phyloP scores from a whole-genome alignment of 2,329 filamentous ascomycete species.

The Colletotrichum cereale region DNA sequence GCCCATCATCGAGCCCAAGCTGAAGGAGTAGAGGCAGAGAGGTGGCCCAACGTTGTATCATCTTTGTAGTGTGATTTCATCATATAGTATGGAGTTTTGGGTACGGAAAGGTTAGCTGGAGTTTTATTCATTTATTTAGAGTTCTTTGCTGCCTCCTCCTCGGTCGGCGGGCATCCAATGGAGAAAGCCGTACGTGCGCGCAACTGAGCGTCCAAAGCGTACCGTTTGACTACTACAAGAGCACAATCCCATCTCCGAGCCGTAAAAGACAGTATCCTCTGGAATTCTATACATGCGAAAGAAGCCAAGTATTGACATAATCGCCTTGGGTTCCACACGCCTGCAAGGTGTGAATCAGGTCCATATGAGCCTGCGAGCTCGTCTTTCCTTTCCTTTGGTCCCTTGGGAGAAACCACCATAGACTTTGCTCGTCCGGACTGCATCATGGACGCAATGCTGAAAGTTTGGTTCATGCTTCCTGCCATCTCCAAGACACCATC shows the following conservation, averaged over 20 bases:
- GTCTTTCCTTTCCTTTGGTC: background rate
- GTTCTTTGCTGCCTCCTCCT: background rate
- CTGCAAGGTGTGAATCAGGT: background rate
- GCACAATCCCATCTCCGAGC: background rate
- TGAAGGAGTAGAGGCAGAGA: slow-evolving; percentile 20
- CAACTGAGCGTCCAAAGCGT: background rate
- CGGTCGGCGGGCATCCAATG: background rate
- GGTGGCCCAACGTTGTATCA: background rate
- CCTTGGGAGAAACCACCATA: background rate
- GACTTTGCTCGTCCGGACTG: background rate
- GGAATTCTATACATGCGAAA: slow-evolving; percentile 14
- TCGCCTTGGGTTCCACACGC: background rate
- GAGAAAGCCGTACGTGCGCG: background rate
- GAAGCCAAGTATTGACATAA: background rate
- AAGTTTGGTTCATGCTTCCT: background rate
- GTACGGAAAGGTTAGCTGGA: too few species aligned
- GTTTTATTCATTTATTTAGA: background rate
- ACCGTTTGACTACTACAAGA: background rate
- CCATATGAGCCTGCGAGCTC: background rate
- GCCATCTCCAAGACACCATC: background rate
- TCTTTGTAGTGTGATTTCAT: background rate
- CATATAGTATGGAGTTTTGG: background rate
- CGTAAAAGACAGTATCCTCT: background rate
- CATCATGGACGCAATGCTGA: background rate
- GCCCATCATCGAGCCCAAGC: slow-evolving; percentile 53